These are phyloP conservation scores for Ramaria rubella DNA, from an alignment of 768 basidiomycete genomes.

Conservation along the genomic window DNA sequence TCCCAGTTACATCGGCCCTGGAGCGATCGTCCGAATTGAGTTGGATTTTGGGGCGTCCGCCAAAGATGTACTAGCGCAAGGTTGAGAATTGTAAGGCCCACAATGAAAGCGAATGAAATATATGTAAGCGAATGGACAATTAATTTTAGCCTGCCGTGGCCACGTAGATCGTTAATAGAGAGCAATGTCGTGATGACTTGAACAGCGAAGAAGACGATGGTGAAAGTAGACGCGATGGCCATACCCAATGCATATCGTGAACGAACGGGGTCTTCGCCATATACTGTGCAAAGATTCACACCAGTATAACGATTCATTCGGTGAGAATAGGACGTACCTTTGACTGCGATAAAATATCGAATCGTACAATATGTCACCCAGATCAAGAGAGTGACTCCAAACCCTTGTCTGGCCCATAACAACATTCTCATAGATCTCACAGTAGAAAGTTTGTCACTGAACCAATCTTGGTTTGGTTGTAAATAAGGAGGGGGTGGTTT, in stretches of 20 bases:
- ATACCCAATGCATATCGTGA: conserved; percentile 41
- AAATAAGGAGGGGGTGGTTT: conserved; percentile 20
- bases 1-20: conserved; percentile 52
- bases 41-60: conserved; percentile 35
- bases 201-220: conserved; percentile 33
- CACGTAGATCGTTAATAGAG: conserved; percentile 35
- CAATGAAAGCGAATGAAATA: conserved; percentile 40
- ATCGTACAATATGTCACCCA: conserved; percentile 60
- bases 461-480: background rate
- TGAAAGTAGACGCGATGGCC: conserved; percentile 39
- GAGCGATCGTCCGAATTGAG: conserved; percentile 25
- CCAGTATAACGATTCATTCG: background rate
- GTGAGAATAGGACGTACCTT: conserved; percentile 30
- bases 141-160: conserved; percentile 29
- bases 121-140: conserved; percentile 34
- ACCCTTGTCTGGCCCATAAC: background rate
- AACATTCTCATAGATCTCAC: background rate
- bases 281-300: background rate
- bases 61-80: conserved; percentile 48
- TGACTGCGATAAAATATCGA: conserved; percentile 61
- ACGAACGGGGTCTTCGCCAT: conserved; percentile 21
- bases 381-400: conserved; percentile 9
- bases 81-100: conserved; percentile 50
- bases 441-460: background rate
- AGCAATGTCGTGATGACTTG: conserved; percentile 7